Evolutionary conservation across 1,284 basidiomycete species (phyloP).

Genomic region (Bjerkandera adusta): DNA sequence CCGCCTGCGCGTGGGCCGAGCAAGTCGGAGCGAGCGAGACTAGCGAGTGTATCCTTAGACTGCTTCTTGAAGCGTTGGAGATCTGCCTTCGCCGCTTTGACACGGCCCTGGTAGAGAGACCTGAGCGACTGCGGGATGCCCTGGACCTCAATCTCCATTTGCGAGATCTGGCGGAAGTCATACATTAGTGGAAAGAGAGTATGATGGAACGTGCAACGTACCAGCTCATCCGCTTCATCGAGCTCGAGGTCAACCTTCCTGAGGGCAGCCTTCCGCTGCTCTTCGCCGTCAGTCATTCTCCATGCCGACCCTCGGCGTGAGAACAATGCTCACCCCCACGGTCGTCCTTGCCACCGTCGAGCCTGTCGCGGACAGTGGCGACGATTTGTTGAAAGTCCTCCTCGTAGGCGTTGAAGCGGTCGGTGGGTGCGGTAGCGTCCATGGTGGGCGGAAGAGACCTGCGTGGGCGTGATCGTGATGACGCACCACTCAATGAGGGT

Average conservation of each 20-base stretch:
- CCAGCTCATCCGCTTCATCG: constrained; percentile 98
- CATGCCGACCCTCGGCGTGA: too few species aligned
- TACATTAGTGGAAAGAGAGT: constrained; percentile 1
- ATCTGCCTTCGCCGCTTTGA: constrained; percentile 70
- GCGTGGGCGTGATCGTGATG: too few species aligned
- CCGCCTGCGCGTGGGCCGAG: constrained; percentile 46
- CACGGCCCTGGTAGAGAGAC: constrained; percentile 69
- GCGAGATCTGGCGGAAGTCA: constrained; percentile 66
- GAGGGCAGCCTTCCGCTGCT: constrained; percentile 81
- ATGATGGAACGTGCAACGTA: too few species aligned
- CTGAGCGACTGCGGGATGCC: constrained; percentile 88
- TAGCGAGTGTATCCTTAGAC: constrained; percentile 60
- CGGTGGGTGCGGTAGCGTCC: constrained; percentile 78
- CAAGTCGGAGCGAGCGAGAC: constrained; percentile 59
- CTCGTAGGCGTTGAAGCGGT: constrained; percentile 80
- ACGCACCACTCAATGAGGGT: too few species aligned
- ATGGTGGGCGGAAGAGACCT: constrained; percentile 46
- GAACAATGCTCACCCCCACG: constrained; percentile 46
- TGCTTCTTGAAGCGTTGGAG: constrained; percentile 79
- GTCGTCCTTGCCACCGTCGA: constrained; percentile 59
- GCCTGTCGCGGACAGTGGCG: constrained; percentile 62
- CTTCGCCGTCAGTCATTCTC: constrained; percentile 39
- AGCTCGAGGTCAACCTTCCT: constrained; percentile 92
- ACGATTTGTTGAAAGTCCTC: constrained; percentile 78
- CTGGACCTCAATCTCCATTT: constrained; percentile 99